Conservation (phyloP, 495 filamentous ascomycete genomes). For the Penicillium robsamsonii region DNA sequence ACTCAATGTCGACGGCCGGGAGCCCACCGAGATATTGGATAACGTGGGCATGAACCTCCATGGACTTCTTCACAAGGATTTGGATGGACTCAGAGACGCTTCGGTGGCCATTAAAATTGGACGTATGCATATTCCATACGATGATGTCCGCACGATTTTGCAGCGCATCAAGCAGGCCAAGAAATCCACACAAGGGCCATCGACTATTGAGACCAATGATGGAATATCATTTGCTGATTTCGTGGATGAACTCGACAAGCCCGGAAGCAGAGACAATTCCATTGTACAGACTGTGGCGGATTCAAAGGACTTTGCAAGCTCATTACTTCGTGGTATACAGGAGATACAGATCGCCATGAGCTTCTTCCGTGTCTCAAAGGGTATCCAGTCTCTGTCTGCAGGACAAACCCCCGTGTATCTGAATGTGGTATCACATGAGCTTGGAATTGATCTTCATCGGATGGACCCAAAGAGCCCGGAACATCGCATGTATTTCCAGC, state of each 20-base stretch:
- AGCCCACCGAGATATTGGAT: slow-evolving; percentile 87
- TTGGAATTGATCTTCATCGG: slow-evolving; percentile 88
- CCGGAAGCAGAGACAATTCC: slow-evolving; percentile 69
- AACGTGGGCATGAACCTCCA: slow-evolving; percentile 85
- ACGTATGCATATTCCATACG: slow-evolving; percentile 83
- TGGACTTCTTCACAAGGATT: slow-evolving; percentile 82
- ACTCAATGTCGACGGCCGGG: slow-evolving; percentile 79
- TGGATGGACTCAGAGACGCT: slow-evolving; percentile 85
- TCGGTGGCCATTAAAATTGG: slow-evolving; percentile 89
- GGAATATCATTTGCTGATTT: slow-evolving; percentile 71
- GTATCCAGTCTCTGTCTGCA: slow-evolving; percentile 62
- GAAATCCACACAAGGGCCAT: slow-evolving; percentile 34
- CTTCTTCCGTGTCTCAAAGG: slow-evolving; percentile 82
- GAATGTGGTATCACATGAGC: slow-evolving; percentile 90
- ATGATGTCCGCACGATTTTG: slow-evolving; percentile 70
- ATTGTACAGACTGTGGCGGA: slow-evolving; percentile 86
- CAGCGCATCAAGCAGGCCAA: slow-evolving; percentile 46
- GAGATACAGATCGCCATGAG: slow-evolving; percentile 96
- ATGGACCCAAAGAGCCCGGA: slow-evolving; percentile 92
- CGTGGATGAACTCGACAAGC: slow-evolving; percentile 72
- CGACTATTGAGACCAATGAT: slow-evolving; percentile 39
- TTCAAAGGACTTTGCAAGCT: slow-evolving; percentile 88
- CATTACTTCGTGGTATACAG: slow-evolving; percentile 86
- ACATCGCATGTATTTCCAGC: slow-evolving; percentile 98
- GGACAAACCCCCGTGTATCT: slow-evolving; percentile 69